Conservation (phyloP, 345 rosid species). For the Clarkia xantiana region DNA sequence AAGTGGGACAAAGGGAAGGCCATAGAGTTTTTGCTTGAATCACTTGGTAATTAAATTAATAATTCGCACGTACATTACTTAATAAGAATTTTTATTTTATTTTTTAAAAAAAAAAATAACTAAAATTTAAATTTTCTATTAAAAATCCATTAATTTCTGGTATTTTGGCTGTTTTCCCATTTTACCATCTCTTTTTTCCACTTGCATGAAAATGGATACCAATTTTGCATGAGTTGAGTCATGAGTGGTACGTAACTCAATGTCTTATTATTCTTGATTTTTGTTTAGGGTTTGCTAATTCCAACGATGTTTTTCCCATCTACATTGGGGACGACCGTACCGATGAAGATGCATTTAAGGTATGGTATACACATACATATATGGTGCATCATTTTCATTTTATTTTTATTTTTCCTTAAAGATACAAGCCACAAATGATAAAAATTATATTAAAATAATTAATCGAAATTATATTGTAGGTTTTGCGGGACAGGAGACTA, state of each 20-base stretch:
- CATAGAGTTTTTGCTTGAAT: constrained; percentile 71
- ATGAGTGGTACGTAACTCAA: no score
- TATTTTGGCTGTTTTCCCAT: no score
- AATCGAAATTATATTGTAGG: constrained; percentile 18
- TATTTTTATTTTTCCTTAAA: no score
- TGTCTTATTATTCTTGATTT: neutral
- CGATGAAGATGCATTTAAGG: constrained; percentile 97
- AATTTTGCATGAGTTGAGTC: neutral
- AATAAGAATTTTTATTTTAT: no score
- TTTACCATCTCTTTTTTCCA: neutral
- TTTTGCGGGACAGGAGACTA: constrained; percentile 55
- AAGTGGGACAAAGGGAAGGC: constrained; percentile 96
- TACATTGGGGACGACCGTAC: constrained; percentile 90
- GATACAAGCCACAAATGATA: no score
- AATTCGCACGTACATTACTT: no score
- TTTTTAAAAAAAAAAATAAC: no score
- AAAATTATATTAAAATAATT: no score
- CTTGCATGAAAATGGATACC: neutral
- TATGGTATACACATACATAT: constrained; percentile 7
- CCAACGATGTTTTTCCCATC: constrained; percentile 60
- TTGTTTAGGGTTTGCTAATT: constrained; percentile 49
- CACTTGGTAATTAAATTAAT: constrained; percentile 51
- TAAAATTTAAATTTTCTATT: no score
- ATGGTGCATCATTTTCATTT: neutral
- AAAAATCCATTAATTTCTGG: no score